phyloP scores from a whole-genome alignment of 2,329 filamentous ascomycete genomes.

The Neopestalotiopsis rosae region DNA sequence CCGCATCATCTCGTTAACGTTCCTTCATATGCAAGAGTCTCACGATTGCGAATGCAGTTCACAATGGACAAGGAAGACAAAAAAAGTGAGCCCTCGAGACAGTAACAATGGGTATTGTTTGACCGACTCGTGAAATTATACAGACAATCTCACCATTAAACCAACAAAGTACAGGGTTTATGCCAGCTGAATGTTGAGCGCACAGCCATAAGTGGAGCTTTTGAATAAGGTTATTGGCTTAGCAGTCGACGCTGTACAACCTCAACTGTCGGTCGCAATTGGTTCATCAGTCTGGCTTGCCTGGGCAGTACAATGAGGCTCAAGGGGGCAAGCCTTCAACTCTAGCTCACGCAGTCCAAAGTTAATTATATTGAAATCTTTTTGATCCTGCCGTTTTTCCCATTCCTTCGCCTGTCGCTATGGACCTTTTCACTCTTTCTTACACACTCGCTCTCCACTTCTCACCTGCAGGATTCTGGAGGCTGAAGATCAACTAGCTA shows the following conservation, averaged over 20 bases:
- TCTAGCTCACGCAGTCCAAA: neutral
- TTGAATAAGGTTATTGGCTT: neutral
- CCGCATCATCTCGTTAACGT: too few relatives aligned
- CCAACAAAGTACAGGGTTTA: neutral
- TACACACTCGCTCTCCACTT: neutral
- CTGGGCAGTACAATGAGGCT: neutral
- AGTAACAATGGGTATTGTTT: too few relatives aligned
- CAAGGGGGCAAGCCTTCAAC: neutral
- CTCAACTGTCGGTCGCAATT: neutral
- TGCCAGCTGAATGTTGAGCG: neutral
- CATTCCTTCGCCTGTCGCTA: neutral
- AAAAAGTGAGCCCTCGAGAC: too few relatives aligned
- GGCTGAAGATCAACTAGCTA: slow-evolving; percentile 3
- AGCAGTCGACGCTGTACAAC: neutral
- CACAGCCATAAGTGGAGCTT: neutral
- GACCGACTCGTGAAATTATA: neutral
- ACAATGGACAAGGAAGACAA: too few relatives aligned
- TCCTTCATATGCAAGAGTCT: too few relatives aligned
- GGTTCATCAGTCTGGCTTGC: neutral
- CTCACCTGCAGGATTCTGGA: neutral
- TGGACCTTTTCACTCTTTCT: neutral
- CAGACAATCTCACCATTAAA: neutral
- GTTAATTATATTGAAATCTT: neutral
- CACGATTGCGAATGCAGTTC: too few relatives aligned
- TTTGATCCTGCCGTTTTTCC: neutral